Conservation (phyloP, 2,329 filamentous ascomycete genomes). For the Dothistroma pini region DNA sequence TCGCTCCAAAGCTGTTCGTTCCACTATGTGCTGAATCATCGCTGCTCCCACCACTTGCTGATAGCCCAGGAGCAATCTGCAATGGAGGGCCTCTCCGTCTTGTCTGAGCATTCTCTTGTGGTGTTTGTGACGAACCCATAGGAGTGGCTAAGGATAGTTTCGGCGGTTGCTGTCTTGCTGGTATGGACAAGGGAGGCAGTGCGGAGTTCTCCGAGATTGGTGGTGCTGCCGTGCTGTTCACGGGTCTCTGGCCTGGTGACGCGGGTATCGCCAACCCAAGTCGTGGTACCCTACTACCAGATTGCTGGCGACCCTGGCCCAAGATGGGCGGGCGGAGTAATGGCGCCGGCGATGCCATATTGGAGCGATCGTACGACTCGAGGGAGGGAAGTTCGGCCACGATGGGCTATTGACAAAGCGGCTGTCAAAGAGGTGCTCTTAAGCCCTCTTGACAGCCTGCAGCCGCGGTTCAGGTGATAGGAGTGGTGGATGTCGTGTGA, state of each 20-base stretch:
- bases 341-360: slow-evolving; percentile 73
- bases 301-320: slow-evolving; percentile 53
- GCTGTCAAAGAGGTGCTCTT: slow-evolving; percentile 30
- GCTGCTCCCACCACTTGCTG: slow-evolving; percentile 68
- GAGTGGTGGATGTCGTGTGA: background rate
- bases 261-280: slow-evolving; percentile 87
- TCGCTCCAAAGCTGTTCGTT: slow-evolving; percentile 81
- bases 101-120: slow-evolving; percentile 53
- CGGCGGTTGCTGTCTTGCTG: slow-evolving; percentile 63
- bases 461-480: background rate
- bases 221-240: slow-evolving; percentile 45
- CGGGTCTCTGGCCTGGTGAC: slow-evolving; percentile 76
- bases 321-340: slow-evolving; percentile 80
- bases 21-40: slow-evolving; percentile 74
- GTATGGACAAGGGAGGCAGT: slow-evolving; percentile 35
- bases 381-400: slow-evolving; percentile 30
- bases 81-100: slow-evolving; percentile 52
- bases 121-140: slow-evolving; percentile 71
- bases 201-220: slow-evolving; percentile 35
- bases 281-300: slow-evolving; percentile 54
- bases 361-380: slow-evolving; percentile 32
- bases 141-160: slow-evolving; percentile 82
- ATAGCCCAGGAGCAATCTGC: slow-evolving; percentile 52
- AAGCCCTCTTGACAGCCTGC: slow-evolving; percentile 31
- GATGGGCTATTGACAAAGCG: slow-evolving; percentile 27